Conservation (phyloP, 1,284 basidiomycete genomes). For the Serendipita sp. region DNA sequence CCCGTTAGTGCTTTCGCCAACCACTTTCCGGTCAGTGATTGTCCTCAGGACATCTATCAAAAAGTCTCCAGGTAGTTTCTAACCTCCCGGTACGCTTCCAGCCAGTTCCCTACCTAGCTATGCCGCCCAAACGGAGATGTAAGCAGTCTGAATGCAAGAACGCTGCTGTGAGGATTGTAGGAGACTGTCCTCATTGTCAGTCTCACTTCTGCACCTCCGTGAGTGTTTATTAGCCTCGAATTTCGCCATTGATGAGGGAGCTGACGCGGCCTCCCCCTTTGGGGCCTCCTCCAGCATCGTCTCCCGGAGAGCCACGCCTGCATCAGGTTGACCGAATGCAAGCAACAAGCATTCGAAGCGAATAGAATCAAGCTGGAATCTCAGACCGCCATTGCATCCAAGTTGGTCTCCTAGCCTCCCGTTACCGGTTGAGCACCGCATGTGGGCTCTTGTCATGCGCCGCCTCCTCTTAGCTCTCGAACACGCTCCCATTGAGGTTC, state of each 20-base stretch:
- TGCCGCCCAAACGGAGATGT: conserved; percentile 76
- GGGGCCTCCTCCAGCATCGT: conserved; percentile 42
- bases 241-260: conserved; percentile 9
- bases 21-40: neutral
- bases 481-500: neutral
- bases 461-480: neutral
- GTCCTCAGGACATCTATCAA: neutral
- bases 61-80: neutral
- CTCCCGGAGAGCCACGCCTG: conserved; percentile 72
- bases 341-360: conserved; percentile 69
- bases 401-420: conserved; percentile 42
- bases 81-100: neutral
- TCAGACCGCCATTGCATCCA: conserved; percentile 70
- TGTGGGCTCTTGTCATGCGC: neutral
- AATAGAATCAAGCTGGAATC: conserved; percentile 77
- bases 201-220: conserved; percentile 63
- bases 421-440: neutral
- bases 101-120: conserved; percentile 21
- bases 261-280: conserved; percentile 14
- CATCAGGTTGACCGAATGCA: conserved; percentile 62
- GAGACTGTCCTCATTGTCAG: conserved; percentile 65
- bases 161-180: conserved; percentile 65
- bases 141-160: conserved; percentile 63
- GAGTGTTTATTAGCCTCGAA: conserved; percentile 23
- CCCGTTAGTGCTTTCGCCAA: neutral